These are phyloP conservation scores for Metarhizium humberi DNA, from an alignment of 2,329 filamentous ascomycete species.

Conservation along the genomic window DNA sequence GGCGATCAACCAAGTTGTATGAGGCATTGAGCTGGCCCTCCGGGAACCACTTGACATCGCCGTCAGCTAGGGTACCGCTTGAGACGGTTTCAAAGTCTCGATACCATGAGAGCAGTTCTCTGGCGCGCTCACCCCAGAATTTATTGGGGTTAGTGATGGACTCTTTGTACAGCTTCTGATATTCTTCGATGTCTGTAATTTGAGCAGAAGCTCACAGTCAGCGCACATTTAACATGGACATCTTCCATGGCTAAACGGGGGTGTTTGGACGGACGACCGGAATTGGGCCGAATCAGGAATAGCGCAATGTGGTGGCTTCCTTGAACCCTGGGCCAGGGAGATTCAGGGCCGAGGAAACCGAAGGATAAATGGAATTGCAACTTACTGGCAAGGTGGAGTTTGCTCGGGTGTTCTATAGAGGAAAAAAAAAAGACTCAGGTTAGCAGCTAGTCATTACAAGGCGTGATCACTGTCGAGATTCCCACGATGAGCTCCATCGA, in stretches of 20 bases:
- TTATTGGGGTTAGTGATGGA: conserved; percentile 82
- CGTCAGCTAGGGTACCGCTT: conserved; percentile 63
- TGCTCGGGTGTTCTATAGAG: conserved; percentile 54
- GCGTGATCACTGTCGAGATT: not conserved
- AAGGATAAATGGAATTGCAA: conserved; percentile 10
- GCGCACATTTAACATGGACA: not conserved
- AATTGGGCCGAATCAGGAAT: conserved; percentile 2
- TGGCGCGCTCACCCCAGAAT: conserved; percentile 83
- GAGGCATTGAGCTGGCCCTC: conserved; percentile 92
- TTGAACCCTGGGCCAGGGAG: not conserved
- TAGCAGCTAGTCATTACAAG: not conserved
- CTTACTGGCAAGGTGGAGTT: conserved; percentile 58
- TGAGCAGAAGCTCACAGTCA: not conserved
- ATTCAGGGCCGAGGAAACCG: not conserved
- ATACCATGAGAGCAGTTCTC: conserved; percentile 84
- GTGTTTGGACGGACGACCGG: conserved; percentile 3
- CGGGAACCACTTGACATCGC: conserved; percentile 89
- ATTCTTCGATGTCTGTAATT: conserved; percentile 50
- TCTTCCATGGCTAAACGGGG: not conserved
- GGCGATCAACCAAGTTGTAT: conserved; percentile 95
- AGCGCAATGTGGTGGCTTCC: not conserved
- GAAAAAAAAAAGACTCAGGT: conserved; percentile 13
- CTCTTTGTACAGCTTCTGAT: conserved; percentile 62
- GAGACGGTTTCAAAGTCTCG: conserved; percentile 86
- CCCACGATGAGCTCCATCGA: not conserved